Conservation (phyloP, 2,329 filamentous ascomycete genomes). For the Fusarium proliferatum region DNA sequence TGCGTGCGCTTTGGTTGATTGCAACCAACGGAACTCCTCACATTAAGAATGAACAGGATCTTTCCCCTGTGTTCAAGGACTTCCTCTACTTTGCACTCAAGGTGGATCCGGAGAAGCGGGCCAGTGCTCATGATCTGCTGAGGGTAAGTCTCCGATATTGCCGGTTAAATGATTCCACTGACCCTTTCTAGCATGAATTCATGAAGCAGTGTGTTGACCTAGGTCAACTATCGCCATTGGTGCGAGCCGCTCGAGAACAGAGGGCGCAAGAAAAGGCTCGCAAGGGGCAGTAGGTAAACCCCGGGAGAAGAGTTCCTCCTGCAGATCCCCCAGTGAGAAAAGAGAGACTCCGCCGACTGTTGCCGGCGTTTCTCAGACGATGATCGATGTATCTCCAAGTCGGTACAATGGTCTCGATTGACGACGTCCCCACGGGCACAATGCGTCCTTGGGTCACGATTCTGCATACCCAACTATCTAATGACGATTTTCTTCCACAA, state of each 20-base stretch:
- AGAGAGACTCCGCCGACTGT: conserved; percentile 22
- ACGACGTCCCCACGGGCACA: conserved; percentile 22
- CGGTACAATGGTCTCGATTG: conserved; percentile 20
- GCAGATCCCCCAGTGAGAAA: conserved; percentile 12
- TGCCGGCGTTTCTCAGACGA: conserved; percentile 35
- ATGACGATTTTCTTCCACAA: conserved; percentile 44
- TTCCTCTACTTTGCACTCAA: conserved; percentile 94
- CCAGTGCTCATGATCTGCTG: conserved; percentile 92
- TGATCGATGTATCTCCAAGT: conserved; percentile 14
- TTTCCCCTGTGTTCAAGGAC: conserved; percentile 86
- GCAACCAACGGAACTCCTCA: conserved; percentile 95
- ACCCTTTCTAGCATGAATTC: conserved; percentile 74
- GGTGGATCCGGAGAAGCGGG: conserved; percentile 96
- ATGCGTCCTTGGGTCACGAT: conserved; percentile 24
- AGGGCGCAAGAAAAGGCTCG: conserved; percentile 85
- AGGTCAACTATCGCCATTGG: conserved; percentile 83
- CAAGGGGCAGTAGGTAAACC: conserved; percentile 60
- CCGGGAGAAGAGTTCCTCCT: conserved; percentile 33
- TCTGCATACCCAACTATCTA: conserved; percentile 42
- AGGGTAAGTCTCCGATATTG: conserved; percentile 70
- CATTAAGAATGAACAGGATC: conserved; percentile 90
- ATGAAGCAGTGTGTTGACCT: conserved; percentile 81
- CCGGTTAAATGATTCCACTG: conserved; percentile 42
- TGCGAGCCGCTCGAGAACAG: conserved; percentile 85
- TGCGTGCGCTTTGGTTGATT: conserved; percentile 94